Base-by-base conservation (phyloP, 805 yeast species). In the Candida lessepsii region DNA sequence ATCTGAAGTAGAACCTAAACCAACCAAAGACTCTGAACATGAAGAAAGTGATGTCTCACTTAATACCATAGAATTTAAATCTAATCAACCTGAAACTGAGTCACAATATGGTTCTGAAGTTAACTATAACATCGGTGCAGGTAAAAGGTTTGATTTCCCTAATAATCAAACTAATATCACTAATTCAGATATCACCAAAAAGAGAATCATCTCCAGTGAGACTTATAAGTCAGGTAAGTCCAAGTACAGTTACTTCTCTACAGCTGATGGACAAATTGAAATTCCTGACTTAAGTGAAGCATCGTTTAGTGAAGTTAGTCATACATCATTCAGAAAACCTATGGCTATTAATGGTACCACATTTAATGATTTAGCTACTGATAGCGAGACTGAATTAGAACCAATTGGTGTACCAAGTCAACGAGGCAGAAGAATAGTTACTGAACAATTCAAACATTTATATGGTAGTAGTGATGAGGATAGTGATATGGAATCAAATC, bases 111-210 rank as follows among this genome's bases (percentile, higher is more conserved):
- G 73, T n/a, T n/a, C n/a, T n/a, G n/a, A n/a, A n/a, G n/a, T n/a
- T n/a, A n/a, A n/a, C n/a, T n/a, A n/a, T n/a, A n/a, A n/a, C n/a
- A n/a, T n/a, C n/a, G n/a, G 73, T 5, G 50, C 54, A 1, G 73
- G 73, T 0, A 56, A 51, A 27, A 42, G 51, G 10, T 69, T 68
- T 42, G 58, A 58, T 35, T 70, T 69, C 47, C 74, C 74, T 9
- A 67, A 67, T 35, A 51, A 57, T 35, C 41, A 16, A 15, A 36
- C 44, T 5, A 68, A 68, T 41, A 47, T 66, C 19, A 68, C 74
- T 10, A 68, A 67, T 36, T 49, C 52, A 30, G 47, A 49, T 15
- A 41, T 49, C 21, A 42, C 51, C 8, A 47, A 43, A 24, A 40
- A 35, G 18, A 49, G 50, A 40, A 33, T 45, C 28, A 37, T 47